These are phyloP conservation scores for Apiospora rasikravindrae DNA, from an alignment of 2,329 filamentous ascomycete genomes.

Conservation along the genomic window DNA sequence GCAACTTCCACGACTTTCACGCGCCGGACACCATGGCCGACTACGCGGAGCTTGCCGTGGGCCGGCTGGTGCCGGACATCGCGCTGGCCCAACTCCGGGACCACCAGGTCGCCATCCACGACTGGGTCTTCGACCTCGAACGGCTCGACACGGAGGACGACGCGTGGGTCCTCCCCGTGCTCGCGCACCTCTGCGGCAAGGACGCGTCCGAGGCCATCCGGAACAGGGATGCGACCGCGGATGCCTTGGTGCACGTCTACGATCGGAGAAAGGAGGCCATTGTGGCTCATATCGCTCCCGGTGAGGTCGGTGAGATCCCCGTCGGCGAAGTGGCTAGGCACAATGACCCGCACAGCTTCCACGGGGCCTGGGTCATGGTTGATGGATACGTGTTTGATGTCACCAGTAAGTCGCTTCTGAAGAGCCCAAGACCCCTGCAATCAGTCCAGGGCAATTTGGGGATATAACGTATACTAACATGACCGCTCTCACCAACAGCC, in stretches of 20 bases:
- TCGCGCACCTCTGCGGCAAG: slow-evolving; percentile 18
- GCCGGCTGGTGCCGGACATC: slow-evolving; percentile 27
- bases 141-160: slow-evolving; percentile 19
- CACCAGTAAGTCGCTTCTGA: slow-evolving; percentile 22
- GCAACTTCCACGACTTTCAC: slow-evolving; percentile 24
- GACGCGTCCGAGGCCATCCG: slow-evolving; percentile 21
- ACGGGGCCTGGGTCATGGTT: slow-evolving; percentile 22
- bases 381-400: slow-evolving; percentile 25
- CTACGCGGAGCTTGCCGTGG: slow-evolving; percentile 24
- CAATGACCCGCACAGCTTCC: not conserved
- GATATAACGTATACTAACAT: too few relatives aligned
- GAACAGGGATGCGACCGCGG: not conserved
- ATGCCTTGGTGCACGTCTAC: slow-evolving; percentile 23
- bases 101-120: slow-evolving; percentile 26
- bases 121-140: slow-evolving; percentile 30
- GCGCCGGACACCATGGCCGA: slow-evolving; percentile 21
- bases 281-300: slow-evolving; percentile 21
- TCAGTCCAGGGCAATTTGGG: too few relatives aligned
- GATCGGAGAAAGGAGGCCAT: slow-evolving; percentile 20
- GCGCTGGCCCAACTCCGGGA: slow-evolving; percentile 12
- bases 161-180: not conserved
- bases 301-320: slow-evolving; percentile 21
- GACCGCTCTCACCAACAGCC: not conserved
- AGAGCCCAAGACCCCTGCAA: too few relatives aligned
- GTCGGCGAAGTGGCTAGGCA: slow-evolving; percentile 23